These are phyloP conservation scores for Phytophthora nicotianae DNA, from an alignment of 352 stramenopile genomes.

Conservation along the genomic window DNA sequence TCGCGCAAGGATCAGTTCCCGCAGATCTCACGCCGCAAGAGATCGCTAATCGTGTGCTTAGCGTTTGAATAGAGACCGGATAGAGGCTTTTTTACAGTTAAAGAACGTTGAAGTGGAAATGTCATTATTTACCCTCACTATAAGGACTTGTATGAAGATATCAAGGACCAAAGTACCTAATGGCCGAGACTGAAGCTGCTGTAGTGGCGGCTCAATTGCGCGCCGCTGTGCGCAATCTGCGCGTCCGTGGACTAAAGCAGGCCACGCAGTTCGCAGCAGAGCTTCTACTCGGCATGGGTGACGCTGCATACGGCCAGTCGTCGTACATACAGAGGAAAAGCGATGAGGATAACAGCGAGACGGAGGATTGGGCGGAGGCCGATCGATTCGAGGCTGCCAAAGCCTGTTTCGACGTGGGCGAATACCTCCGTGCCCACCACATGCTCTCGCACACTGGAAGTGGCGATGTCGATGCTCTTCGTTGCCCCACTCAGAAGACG, in stretches of 20 bases:
- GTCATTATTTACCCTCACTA: background rate
- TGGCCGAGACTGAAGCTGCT: slow-evolving; percentile 20
- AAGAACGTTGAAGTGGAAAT: background rate
- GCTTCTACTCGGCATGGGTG: slow-evolving; percentile 71
- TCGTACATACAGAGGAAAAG: slow-evolving; percentile 3
- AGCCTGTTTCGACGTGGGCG: slow-evolving; percentile 69
- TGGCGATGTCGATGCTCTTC: background rate
- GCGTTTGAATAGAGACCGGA: no score
- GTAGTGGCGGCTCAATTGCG: slow-evolving; percentile 54
- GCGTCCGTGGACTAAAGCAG: slow-evolving; percentile 66
- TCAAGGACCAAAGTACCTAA: background rate
- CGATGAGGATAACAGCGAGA: slow-evolving; percentile 12
- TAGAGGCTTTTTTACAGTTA: no score
- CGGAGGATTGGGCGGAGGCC: slow-evolving; percentile 27
- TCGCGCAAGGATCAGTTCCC: slow-evolving; percentile 63
- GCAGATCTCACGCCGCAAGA: slow-evolving; percentile 20
- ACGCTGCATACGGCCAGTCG: slow-evolving; percentile 29
- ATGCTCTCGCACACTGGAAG: slow-evolving; percentile 37
- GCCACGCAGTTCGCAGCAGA: slow-evolving; percentile 76
- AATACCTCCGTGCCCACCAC: slow-evolving; percentile 79
- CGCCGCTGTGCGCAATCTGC: slow-evolving; percentile 51
- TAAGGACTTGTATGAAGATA: background rate
- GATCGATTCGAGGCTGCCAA: slow-evolving; percentile 70
- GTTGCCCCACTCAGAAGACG: slow-evolving; percentile 37
- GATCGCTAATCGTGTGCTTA: slow-evolving; percentile 29